Evolutionary conservation across 2,329 filamentous ascomycete species (phyloP).

Genomic region (Penicillium nordicum): DNA sequence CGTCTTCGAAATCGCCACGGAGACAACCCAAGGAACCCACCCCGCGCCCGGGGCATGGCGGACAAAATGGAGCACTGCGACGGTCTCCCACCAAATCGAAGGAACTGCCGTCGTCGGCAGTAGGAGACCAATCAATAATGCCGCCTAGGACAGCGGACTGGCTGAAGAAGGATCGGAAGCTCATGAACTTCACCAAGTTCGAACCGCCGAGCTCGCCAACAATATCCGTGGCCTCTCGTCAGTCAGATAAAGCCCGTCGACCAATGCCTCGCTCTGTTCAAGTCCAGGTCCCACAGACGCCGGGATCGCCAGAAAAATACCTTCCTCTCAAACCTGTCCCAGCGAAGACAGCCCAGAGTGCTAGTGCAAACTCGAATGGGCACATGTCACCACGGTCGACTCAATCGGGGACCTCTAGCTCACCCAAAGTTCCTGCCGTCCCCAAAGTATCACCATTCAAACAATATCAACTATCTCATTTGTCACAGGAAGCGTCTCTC

Average conservation of each 20-base stretch:
- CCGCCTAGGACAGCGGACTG: constrained; percentile 15
- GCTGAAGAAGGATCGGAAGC: constrained; percentile 31
- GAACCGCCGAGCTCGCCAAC: constrained; percentile 40
- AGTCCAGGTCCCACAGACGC: constrained; percentile 3
- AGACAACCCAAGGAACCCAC: neutral
- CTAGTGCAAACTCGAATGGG: neutral
- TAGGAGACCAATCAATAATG: constrained; percentile 2
- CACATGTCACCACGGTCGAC: neutral
- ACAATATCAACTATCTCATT: neutral
- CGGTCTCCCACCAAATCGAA: constrained; percentile 4
- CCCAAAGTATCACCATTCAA: neutral
- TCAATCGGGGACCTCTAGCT: neutral
- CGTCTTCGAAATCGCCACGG: neutral
- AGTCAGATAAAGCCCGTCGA: constrained; percentile 12
- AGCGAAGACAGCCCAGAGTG: neutral
- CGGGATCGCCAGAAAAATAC: neutral
- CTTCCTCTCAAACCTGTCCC: neutral
- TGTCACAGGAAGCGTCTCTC: constrained; percentile 22
- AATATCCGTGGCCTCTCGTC: constrained; percentile 22
- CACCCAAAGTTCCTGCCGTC: neutral
- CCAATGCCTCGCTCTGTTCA: constrained; percentile 3
- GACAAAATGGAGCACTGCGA: neutral
- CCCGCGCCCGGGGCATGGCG: neutral
- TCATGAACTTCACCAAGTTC: constrained; percentile 28
- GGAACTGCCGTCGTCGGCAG: neutral